Evolutionary conservation across 768 basidiomycete genomes (phyloP).

Genomic region (Serendipita vermifera): DNA sequence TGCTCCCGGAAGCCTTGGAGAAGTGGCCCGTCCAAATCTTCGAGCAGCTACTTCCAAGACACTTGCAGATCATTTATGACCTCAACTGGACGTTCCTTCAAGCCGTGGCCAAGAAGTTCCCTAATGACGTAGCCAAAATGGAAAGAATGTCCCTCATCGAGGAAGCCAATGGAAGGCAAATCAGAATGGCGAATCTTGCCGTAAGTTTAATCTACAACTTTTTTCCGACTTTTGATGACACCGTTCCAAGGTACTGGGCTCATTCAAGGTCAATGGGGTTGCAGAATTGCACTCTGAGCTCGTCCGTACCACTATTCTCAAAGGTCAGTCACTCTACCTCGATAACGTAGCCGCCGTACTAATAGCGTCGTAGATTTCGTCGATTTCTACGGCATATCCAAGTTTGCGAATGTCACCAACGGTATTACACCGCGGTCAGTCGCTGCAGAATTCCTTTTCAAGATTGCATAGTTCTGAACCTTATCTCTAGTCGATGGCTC

Average conservation of each 20-base stretch:
- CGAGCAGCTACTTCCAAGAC: conserved; percentile 73
- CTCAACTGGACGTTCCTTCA: conserved; percentile 31
- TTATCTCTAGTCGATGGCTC: conserved; percentile 89
- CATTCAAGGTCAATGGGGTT: conserved; percentile 67
- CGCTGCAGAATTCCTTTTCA: background rate
- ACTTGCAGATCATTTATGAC: conserved; percentile 87
- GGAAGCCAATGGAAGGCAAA: conserved; percentile 75
- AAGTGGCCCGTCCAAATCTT: conserved; percentile 89
- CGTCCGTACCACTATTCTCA: conserved; percentile 67
- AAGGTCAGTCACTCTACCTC: conserved; percentile 20
- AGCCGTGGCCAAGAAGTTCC: conserved; percentile 85
- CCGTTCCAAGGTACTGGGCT: conserved; percentile 7
- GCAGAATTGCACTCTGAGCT: conserved; percentile 92
- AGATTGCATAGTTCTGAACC: conserved; percentile 23
- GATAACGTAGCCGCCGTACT: conserved; percentile 3
- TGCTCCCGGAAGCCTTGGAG: conserved; percentile 45
- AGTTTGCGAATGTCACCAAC: conserved; percentile 43
- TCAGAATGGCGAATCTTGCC: conserved; percentile 91
- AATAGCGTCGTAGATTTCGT: conserved; percentile 52
- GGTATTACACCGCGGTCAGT: conserved; percentile 44
- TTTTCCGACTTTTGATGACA: conserved; percentile 11
- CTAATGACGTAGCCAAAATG: conserved; percentile 68
- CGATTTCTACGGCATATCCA: conserved; percentile 79
- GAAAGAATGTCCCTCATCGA: conserved; percentile 87
- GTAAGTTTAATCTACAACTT: conserved; percentile 24